A percentile compares a stretch with the other conserved stretches of the same genome.
Evolutionary conservation across 164 flowering plant species (phyloP).

Genomic region (Nymphaea colorata): DNA sequence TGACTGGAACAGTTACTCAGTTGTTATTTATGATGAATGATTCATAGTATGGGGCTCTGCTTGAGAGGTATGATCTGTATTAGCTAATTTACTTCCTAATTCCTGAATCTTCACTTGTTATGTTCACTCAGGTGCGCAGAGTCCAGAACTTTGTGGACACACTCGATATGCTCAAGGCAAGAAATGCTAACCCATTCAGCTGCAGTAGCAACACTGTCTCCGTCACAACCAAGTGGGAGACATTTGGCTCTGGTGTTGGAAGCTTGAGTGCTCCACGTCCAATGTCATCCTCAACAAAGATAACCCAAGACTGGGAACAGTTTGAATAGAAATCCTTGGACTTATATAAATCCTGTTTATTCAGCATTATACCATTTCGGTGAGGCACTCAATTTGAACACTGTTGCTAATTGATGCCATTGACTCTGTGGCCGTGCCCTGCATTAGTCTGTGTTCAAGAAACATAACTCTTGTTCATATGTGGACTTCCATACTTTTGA

Average conservation of each 20-base stretch:
- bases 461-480: not conserved
- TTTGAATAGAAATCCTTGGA: constrained; percentile 24
- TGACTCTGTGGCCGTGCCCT: not conserved
- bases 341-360: not conserved
- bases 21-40: no score
- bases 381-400: not conserved
- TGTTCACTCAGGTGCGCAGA: constrained; percentile 20
- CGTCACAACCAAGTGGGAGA: constrained; percentile 33
- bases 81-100: no score
- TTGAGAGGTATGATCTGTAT: no score
- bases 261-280: constrained; percentile 44
- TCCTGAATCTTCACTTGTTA: not conserved
- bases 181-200: constrained; percentile 18
- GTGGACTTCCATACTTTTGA: not conserved
- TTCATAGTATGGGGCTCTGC: no score
- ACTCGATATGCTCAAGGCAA: constrained; percentile 16
- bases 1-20: no score
- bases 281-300: constrained; percentile 19
- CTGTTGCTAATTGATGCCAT: not conserved
- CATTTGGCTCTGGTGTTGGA: constrained; percentile 52
- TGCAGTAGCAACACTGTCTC: constrained; percentile 11
- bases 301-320: constrained; percentile 44
- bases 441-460: not conserved
- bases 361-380: not conserved
- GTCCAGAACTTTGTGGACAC: constrained; percentile 22